phyloP scores from a whole-genome alignment of 2,329 filamentous ascomycete species.

The Sporothrix sp. region DNA sequence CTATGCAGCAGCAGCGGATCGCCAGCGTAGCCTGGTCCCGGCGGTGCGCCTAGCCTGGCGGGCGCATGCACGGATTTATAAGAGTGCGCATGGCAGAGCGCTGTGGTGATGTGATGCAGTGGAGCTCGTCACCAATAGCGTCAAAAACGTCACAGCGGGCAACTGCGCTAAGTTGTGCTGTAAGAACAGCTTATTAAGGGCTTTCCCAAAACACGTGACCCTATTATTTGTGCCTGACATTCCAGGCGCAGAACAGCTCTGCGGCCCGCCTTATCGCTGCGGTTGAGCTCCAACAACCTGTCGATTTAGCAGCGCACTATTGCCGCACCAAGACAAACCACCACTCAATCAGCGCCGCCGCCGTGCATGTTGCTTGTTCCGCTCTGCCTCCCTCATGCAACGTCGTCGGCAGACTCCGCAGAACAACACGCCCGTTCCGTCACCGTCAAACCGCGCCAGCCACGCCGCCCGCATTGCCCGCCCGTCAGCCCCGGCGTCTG shows the following conservation, averaged over 20 bases:
- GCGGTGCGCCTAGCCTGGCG: neutral
- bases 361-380: neutral
- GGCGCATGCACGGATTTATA: too few species aligned
- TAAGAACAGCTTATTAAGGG: too few species aligned
- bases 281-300: conserved; percentile 2
- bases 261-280: conserved; percentile 5
- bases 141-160: neutral
- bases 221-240: neutral
- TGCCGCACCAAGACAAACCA: neutral
- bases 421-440: conserved; percentile 5
- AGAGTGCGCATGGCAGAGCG: too few species aligned
- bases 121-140: too few species aligned
- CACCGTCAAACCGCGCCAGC: neutral
- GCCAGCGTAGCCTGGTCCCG: conserved; percentile 1
- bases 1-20: neutral
- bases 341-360: neutral
- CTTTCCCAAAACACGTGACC: too few species aligned
- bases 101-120: neutral
- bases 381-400: conserved; percentile 14
- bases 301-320: conserved; percentile 1
- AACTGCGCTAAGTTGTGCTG: neutral
- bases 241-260: conserved; percentile 1
- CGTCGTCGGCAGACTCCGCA: conserved; percentile 15
- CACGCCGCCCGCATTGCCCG: too few species aligned
- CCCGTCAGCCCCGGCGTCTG: neutral